Conservation (phyloP, 768 basidiomycete species). For the Amanita molliuscula region DNA sequence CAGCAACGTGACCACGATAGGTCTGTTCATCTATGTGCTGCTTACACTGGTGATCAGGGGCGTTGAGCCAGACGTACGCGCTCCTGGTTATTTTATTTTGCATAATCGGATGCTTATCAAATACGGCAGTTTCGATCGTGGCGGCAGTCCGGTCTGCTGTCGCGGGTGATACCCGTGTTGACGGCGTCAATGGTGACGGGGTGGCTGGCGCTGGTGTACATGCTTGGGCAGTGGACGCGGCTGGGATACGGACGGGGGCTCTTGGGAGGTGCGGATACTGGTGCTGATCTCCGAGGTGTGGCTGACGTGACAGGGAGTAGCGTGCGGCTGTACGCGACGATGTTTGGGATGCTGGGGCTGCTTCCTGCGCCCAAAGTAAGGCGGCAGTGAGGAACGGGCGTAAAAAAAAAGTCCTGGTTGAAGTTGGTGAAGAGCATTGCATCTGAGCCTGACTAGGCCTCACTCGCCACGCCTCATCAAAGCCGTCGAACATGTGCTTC, state of each 20-base stretch:
- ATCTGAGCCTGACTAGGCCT: too few species aligned
- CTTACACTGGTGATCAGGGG: slow-evolving; percentile 58
- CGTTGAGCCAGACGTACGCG: slow-evolving; percentile 57
- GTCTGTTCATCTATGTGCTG: slow-evolving; percentile 65
- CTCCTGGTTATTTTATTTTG: not conserved
- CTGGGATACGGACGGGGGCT: slow-evolving; percentile 56
- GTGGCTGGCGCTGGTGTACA: slow-evolving; percentile 51
- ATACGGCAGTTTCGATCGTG: slow-evolving; percentile 54
- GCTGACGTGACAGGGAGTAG: slow-evolving; percentile 29
- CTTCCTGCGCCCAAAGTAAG: slow-evolving; percentile 50
- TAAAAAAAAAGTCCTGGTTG: too few species aligned
- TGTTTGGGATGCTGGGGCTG: slow-evolving; percentile 67
- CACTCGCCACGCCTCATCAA: too few species aligned
- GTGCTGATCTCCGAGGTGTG: not conserved
- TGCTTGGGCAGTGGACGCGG: slow-evolving; percentile 56
- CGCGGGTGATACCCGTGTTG: slow-evolving; percentile 58
- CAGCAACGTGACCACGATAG: slow-evolving; percentile 49
- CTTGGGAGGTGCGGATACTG: slow-evolving; percentile 42
- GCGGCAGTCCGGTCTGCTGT: slow-evolving; percentile 61
- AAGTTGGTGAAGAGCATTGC: too few species aligned
- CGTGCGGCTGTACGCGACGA: slow-evolving; percentile 57
- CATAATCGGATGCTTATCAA: not conserved
- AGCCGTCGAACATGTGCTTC: too few species aligned
- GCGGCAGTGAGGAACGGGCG: too few species aligned
- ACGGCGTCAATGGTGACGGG: slow-evolving; percentile 63